phyloP scores from a whole-genome alignment of 163 green algal species.

The Scenedesmus sp. region DNA sequence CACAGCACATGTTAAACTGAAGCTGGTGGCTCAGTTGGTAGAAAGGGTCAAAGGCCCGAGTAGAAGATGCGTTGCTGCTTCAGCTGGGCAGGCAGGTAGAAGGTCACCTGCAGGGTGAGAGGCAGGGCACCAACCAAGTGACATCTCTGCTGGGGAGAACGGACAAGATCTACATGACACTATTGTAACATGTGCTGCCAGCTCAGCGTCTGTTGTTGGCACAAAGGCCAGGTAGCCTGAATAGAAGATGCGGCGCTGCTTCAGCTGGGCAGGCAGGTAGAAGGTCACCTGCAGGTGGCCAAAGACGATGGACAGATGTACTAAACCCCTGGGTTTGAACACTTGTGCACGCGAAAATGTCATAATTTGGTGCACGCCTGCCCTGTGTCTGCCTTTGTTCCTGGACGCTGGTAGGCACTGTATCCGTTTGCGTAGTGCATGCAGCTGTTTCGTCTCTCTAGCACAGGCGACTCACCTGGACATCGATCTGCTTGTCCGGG shows the following conservation, averaged over 20 bases:
- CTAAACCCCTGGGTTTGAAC: too few relatives aligned
- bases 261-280: neutral
- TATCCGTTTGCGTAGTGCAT: too few relatives aligned
- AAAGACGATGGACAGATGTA: too few relatives aligned
- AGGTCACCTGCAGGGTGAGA: neutral
- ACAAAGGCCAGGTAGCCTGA: slow-evolving; percentile 1
- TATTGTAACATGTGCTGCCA: neutral
- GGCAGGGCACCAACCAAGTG: neutral
- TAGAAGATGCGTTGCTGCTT: neutral
- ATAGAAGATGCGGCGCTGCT: neutral
- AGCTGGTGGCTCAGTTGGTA: too few relatives aligned
- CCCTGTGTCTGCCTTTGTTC: too few relatives aligned
- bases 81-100: neutral
- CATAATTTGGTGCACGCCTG: too few relatives aligned
- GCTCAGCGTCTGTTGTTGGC: neutral
- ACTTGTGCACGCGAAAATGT: too few relatives aligned
- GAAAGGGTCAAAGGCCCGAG: neutral
- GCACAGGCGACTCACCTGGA: neutral
- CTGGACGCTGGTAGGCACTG: too few relatives aligned
- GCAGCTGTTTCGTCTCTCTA: neutral
- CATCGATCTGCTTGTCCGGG: neutral
- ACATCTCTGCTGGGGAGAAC: neutral
- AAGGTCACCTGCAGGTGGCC: slow-evolving; percentile 3
- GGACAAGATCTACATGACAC: neutral
- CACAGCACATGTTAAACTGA: neutral